Percentiles rank a stretch among this genome's conserved stretches.
Evolutionary conservation across 139 green algal genomes (phyloP).

Genomic region (Pseudopediastrum boryanum): DNA sequence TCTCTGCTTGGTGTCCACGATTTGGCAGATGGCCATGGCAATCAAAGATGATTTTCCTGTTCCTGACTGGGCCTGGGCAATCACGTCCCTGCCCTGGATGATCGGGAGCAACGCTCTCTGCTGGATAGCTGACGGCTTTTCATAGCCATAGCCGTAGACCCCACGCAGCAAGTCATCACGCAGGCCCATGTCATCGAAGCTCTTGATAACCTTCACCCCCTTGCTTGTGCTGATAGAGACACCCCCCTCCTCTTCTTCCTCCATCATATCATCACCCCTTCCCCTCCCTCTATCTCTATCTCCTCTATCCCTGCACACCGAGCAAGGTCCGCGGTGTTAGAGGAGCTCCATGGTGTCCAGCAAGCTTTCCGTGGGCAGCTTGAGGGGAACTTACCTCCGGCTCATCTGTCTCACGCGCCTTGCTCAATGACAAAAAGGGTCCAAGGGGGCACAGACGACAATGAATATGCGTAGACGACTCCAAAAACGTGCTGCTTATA

Average conservation of each 20-base stretch:
- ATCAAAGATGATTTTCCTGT: constrained; percentile 99
- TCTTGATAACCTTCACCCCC: constrained; percentile 78
- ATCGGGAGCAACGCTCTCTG: constrained; percentile 96
- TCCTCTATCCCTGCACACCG: background rate
- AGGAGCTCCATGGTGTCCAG: too few relatives aligned
- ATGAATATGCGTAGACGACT: too few relatives aligned
- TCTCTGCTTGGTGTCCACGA: constrained; percentile 77
- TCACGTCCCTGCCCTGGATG: constrained; percentile 90
- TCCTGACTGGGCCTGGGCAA: constrained; percentile 96
- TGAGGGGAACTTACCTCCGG: too few relatives aligned
- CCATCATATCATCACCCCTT: background rate
- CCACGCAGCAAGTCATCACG: constrained; percentile 93
- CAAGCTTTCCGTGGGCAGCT: too few relatives aligned
- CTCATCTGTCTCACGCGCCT: too few relatives aligned
- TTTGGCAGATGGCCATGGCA: constrained; percentile 87
- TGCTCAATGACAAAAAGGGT: too few relatives aligned
- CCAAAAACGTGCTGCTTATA: too few relatives aligned
- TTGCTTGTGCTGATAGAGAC: background rate
- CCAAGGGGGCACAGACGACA: too few relatives aligned
- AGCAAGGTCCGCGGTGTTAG: too few relatives aligned
- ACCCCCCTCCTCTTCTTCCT: background rate
- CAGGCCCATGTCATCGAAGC: constrained; percentile 94
- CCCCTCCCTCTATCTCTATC: background rate
- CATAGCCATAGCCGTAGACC: constrained; percentile 96
- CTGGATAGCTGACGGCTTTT: constrained; percentile 98